These are phyloP conservation scores for Pyrenula aspistea DNA, from an alignment of 495 filamentous ascomycete species.

Conservation along the genomic window DNA sequence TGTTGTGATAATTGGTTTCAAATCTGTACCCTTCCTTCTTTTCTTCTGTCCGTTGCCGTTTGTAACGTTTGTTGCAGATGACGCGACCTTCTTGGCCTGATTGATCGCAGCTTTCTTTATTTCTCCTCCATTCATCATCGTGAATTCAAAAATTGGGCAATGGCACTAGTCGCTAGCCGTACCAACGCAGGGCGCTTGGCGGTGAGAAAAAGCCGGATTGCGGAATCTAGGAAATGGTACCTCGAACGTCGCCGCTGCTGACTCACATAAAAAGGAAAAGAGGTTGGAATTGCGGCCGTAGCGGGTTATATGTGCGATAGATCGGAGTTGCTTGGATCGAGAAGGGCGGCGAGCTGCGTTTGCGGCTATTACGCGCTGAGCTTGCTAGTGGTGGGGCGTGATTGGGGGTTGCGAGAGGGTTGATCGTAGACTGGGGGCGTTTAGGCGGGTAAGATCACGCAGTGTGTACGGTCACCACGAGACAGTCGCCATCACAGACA, in stretches of 20 bases:
- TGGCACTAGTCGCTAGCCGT: not conserved
- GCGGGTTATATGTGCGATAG: not conserved
- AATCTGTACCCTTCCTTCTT: constrained; percentile 71
- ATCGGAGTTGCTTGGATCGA: not conserved
- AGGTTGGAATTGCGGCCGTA: not conserved
- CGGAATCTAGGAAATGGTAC: not conserved
- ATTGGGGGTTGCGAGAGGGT: not conserved
- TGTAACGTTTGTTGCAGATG: constrained; percentile 42
- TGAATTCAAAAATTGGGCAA: not conserved
- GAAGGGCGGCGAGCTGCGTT: not conserved
- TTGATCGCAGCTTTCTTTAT: constrained; percentile 66
- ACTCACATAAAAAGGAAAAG: not conserved
- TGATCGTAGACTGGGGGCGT: not conserved
- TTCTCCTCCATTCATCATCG: constrained; percentile 60
- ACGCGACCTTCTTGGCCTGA: constrained; percentile 67
- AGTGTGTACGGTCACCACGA: not conserved
- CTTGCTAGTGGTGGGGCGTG: not conserved
- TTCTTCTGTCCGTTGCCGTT: constrained; percentile 64
- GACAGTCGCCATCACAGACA: not conserved
- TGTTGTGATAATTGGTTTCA: constrained; percentile 85
- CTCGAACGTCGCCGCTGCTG: not conserved
- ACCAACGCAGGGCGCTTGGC: not conserved
- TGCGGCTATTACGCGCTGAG: not conserved
- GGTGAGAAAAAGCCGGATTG: not conserved
- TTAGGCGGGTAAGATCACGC: not conserved